Percentiles rank a stretch among this genome's conserved stretches.
Conservation (phyloP, 164 flowering plant genomes). For the Umbilicus rupestris region DNA sequence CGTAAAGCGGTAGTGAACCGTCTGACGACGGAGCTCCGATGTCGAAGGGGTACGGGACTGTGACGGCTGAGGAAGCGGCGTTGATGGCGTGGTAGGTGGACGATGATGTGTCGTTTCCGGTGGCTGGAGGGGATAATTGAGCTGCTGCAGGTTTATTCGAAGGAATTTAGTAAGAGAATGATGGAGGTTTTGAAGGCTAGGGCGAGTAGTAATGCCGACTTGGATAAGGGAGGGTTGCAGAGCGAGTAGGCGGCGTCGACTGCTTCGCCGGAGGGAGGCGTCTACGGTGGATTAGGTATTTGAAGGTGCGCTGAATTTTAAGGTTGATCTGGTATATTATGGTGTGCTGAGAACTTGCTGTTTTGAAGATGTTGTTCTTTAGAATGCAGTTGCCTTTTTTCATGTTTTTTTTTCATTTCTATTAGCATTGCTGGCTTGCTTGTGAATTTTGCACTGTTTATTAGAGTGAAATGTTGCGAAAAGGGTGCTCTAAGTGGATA, state of each 20-base stretch:
- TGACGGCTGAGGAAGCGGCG: slow-evolving; percentile 59
- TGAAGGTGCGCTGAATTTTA: no score
- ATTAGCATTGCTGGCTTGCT: no score
- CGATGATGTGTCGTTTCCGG: slow-evolving; percentile 56
- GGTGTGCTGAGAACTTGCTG: no score
- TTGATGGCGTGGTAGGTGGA: slow-evolving; percentile 53
- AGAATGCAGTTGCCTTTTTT: no score
- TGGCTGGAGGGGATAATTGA: slow-evolving; percentile 42
- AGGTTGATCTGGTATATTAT: no score
- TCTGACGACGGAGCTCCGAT: slow-evolving; percentile 56
- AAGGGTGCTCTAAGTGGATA: no score
- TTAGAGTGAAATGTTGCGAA: no score
- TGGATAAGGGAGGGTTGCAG: neutral
- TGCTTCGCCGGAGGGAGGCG: slow-evolving; percentile 4
- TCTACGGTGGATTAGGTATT: no score
- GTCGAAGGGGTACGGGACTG: slow-evolving; percentile 73
- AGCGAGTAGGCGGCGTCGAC: slow-evolving; percentile 26
- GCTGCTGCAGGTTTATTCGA: slow-evolving; percentile 78
- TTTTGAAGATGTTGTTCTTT: no score
- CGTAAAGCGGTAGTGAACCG: slow-evolving; percentile 72
- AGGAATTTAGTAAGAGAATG: slow-evolving; percentile 87
- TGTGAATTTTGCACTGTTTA: no score
- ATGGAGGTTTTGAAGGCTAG: slow-evolving; percentile 60
- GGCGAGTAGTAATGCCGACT: slow-evolving; percentile 14
- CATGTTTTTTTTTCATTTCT: no score